phyloP scores from a whole-genome alignment of 2,329 filamentous ascomycete genomes.

The Diaporthe longicolla region DNA sequence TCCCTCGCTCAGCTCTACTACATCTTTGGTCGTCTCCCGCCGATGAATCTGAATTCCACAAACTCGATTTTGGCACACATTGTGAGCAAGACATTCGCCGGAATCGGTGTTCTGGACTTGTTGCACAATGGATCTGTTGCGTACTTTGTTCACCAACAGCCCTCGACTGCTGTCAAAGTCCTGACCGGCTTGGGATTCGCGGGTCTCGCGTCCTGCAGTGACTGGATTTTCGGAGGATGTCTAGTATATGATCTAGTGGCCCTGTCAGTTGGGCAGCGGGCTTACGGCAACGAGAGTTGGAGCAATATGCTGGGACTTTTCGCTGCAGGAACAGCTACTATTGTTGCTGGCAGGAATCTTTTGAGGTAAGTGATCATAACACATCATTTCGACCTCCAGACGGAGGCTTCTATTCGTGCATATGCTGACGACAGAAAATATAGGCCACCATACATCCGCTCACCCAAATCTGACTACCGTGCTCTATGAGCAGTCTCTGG shows the following conservation, averaged over 20 bases:
- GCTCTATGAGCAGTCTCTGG: not conserved
- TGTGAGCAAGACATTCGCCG: constrained; percentile 71
- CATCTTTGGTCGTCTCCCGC: constrained; percentile 61
- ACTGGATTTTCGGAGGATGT: constrained; percentile 73
- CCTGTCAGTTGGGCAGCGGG: constrained; percentile 66
- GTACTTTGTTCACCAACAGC: constrained; percentile 64
- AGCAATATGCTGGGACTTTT: constrained; percentile 64
- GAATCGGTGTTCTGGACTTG: constrained; percentile 71
- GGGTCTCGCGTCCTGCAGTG: constrained; percentile 61
- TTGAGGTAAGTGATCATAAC: constrained; percentile 55
- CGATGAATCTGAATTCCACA: constrained; percentile 64
- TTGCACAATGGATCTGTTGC: constrained; percentile 71
- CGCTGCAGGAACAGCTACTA: constrained; percentile 65
- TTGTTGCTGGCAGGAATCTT: constrained; percentile 67
- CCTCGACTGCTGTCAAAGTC: constrained; percentile 62
- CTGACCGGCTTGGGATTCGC: constrained; percentile 69
- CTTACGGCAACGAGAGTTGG: constrained; percentile 60
- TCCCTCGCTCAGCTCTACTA: constrained; percentile 68
- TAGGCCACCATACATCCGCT: constrained; percentile 43
- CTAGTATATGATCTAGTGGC: constrained; percentile 71
- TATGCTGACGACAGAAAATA: not conserved
- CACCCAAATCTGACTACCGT: constrained; percentile 10
- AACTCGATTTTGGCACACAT: constrained; percentile 70
- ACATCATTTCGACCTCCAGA: not conserved
- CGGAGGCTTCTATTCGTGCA: too few species aligned